Percentiles rank a stretch among this genome's conserved stretches.
Evolutionary conservation across 1,139 yeast genomes (phyloP).

Genomic region (Candida tetrigidarum): DNA sequence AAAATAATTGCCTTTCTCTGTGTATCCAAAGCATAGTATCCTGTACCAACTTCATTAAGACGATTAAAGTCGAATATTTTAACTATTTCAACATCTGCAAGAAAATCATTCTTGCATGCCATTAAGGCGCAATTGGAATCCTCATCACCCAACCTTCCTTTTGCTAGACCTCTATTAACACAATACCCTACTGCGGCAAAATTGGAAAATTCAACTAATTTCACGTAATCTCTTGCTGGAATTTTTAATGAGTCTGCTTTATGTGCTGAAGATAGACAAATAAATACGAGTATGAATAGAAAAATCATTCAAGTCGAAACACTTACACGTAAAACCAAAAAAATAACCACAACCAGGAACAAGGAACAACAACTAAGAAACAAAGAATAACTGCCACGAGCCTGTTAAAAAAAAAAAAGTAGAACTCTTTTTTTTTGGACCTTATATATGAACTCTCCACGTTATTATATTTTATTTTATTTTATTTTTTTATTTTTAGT

Average conservation of each 20-base stretch:
- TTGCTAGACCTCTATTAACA: conserved; percentile 31
- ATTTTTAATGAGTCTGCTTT: neutral
- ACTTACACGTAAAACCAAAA: neutral
- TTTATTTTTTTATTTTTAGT: neutral
- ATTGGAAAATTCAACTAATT: conserved; percentile 37
- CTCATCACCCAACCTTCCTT: conserved; percentile 27
- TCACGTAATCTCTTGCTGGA: conserved; percentile 26
- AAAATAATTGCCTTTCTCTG: conserved; percentile 37
- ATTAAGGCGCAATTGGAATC: conserved; percentile 25
- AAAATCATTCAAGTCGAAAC: conserved; percentile 3
- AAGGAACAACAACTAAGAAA: neutral
- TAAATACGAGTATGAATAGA: conserved; percentile 6
- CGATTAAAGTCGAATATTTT: conserved; percentile 43
- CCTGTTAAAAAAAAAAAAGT: conserved; percentile 4
- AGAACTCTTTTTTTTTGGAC: neutral
- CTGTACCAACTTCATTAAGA: conserved; percentile 55
- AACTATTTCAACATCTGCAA: conserved; percentile 32
- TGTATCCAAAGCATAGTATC: conserved; percentile 49
- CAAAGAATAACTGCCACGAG: too few relatives aligned
- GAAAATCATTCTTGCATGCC: conserved; percentile 25
- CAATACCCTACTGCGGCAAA: conserved; percentile 45
- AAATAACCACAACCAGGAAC: neutral
- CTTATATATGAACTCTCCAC: neutral
- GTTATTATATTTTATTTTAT: neutral
- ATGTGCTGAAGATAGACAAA: conserved; percentile 6